Evolutionary conservation across 1,284 basidiomycete species (phyloP).

Genomic region (Golubevia sp.): DNA sequence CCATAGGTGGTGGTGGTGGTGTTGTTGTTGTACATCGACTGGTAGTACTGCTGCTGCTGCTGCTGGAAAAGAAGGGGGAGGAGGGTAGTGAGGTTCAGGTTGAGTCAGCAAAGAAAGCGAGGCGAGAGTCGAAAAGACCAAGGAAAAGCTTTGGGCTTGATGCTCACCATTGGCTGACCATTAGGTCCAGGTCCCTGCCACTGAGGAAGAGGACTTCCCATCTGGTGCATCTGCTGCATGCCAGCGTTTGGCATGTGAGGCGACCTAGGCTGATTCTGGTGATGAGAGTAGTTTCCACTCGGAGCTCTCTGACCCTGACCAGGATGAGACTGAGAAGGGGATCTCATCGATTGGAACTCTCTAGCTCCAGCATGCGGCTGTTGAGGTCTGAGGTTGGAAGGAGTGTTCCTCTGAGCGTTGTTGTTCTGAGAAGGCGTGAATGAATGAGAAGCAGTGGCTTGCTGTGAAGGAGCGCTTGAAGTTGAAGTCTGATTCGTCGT

Average conservation of each 20-base stretch:
- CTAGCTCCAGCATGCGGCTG: constrained; percentile 28
- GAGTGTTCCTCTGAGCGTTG: constrained; percentile 20
- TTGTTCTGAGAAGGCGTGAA: constrained; percentile 18
- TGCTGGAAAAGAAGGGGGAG: not conserved
- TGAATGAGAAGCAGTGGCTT: constrained; percentile 5
- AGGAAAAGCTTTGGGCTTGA: not conserved
- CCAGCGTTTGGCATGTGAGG: constrained; percentile 39
- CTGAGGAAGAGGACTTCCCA: constrained; percentile 31
- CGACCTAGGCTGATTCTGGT: constrained; percentile 41
- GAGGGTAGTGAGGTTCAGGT: too few species aligned
- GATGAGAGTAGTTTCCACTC: constrained; percentile 20
- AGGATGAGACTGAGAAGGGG: constrained; percentile 28
- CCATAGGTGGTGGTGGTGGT: constrained; percentile 42
- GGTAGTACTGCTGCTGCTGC: not conserved
- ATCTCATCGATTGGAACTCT: constrained; percentile 38
- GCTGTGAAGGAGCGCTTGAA: not conserved
- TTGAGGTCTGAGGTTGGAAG: constrained; percentile 32
- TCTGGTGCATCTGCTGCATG: constrained; percentile 45
- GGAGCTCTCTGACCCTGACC: constrained; percentile 21
- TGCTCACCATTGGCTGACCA: constrained; percentile 8
- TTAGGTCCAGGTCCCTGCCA: constrained; percentile 30
- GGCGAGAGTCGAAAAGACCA: not conserved
- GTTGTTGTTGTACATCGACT: constrained; percentile 3
- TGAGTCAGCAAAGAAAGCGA: not conserved
- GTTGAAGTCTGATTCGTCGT: not conserved